Base-by-base conservation (phyloP, 139 green algal species). In the Pleodorina starrii region DNA sequence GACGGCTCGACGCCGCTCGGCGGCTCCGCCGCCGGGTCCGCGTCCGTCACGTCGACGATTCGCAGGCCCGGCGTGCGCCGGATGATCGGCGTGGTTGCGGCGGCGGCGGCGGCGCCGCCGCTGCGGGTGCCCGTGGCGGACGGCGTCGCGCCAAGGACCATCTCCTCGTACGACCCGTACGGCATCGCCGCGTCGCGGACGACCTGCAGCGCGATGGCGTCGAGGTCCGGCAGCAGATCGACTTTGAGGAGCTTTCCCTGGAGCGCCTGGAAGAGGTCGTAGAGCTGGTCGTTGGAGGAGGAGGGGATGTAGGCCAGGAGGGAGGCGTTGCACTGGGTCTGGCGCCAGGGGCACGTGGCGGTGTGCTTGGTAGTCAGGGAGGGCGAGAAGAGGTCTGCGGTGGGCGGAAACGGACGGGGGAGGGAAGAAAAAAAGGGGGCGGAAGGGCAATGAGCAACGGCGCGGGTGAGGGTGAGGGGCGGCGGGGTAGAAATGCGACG, bases 251-350 rank as follows among this genome's bases (percentile, higher is more conserved):
- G 86, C 35, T 76, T 77, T 7, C 25, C 35, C 35, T 81, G 43
- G 23, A 86, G 78, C n/a, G 38, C 42, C 35, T 74, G 21, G 50
- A 72, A 87, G 19, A 79, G 50, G 4, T 23, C 1, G 63, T 36
- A 76, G 5, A 85, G 32, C 6, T 85, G 48, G 2, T 77, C 69
- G 68, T 78, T 44, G 0, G 89, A 50, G 44, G 91, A 66, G 19
- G 43, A 27, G 6, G 91, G 88, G 21, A 93, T 90, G 84, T 97
- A 97, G 60, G 89, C 87, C 38, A 94, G 87, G 38, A 97, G 87
- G 3, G 71, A 85, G 11, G 59, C n/a, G 5, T 90, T 59, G 60
- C 92, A 96, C 2, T 76, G 40, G 17, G 84, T 90, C 36, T 84
- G 77, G 9, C 90, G 86, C 95, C 95, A 97, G 27, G 92, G 91